Conservation (phyloP, 768 basidiomycete species). For the Hericium erinaceus region DNA sequence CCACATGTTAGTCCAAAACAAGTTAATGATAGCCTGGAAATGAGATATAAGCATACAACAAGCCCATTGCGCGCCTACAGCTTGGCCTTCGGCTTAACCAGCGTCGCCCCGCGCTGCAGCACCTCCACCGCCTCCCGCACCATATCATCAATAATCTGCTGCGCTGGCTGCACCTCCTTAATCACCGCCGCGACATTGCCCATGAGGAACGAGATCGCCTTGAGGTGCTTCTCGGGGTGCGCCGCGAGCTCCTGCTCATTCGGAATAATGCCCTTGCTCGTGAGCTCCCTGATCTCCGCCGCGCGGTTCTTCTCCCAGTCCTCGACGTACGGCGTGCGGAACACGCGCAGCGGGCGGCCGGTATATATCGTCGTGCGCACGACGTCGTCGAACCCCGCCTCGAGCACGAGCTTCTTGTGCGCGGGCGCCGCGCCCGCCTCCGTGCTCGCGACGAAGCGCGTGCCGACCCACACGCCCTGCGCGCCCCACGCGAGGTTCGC, state of each 20-base stretch:
- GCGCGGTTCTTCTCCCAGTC: slow-evolving; percentile 71
- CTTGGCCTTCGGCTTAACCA: slow-evolving; percentile 38
- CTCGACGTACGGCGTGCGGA: slow-evolving; percentile 75
- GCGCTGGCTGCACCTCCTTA: slow-evolving; percentile 71
- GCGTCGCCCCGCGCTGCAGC: slow-evolving; percentile 30
- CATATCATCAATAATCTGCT: slow-evolving; percentile 79
- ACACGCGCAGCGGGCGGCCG: slow-evolving; percentile 80
- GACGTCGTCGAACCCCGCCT: slow-evolving; percentile 67
- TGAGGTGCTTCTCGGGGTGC: slow-evolving; percentile 71
- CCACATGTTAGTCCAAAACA: neutral
- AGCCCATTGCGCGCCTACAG: slow-evolving; percentile 24
- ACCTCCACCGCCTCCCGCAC: slow-evolving; percentile 45
- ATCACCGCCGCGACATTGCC: slow-evolving; percentile 73
- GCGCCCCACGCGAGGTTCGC: slow-evolving; percentile 88
- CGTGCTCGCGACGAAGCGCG: slow-evolving; percentile 70
- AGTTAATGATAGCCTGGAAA: neutral
- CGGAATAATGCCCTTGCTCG: slow-evolving; percentile 74
- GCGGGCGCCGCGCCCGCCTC: slow-evolving; percentile 78
- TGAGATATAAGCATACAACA: neutral
- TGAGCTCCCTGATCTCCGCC: slow-evolving; percentile 75
- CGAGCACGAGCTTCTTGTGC: slow-evolving; percentile 74
- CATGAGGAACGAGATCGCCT: slow-evolving; percentile 69
- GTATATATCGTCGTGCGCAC: slow-evolving; percentile 84
- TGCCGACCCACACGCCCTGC: slow-evolving; percentile 63
- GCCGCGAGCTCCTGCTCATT: slow-evolving; percentile 59